Evolutionary conservation across 129 eudicot genomes (phyloP).

Genomic region (Tagetes patula): DNA sequence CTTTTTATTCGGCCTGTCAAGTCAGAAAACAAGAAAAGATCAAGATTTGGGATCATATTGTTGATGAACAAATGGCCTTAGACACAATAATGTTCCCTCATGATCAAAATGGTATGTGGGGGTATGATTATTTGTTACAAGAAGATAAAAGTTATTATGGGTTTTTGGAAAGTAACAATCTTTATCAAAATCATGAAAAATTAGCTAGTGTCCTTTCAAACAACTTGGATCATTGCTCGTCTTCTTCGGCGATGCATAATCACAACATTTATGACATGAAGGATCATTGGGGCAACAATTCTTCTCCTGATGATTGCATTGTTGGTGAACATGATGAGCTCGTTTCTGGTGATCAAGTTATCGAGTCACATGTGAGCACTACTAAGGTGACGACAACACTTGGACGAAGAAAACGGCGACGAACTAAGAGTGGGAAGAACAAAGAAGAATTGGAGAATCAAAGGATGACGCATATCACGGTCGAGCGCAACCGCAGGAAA

Average conservation of each 20-base stretch:
- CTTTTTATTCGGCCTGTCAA: background rate
- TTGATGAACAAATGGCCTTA: constrained; percentile 32
- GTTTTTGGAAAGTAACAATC: constrained; percentile 28
- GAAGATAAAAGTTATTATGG: constrained; percentile 29
- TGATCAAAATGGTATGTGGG: constrained; percentile 25
- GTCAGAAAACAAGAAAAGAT: background rate
- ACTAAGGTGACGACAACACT: constrained; percentile 7
- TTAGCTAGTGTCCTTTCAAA: constrained; percentile 9
- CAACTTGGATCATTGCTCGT: constrained; percentile 26
- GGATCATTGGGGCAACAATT: constrained; percentile 27
- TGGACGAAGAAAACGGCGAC: constrained; percentile 46
- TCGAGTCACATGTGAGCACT: constrained; percentile 12
- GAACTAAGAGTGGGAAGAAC: constrained; percentile 56
- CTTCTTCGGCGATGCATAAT: constrained; percentile 27
- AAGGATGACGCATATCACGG: constrained; percentile 88
- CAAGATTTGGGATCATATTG: constrained; percentile 19
- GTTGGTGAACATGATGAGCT: background rate
- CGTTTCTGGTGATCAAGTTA: background rate
- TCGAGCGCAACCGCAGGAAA: constrained; percentile 78
- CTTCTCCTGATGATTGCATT: constrained; percentile 24
- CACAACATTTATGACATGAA: constrained; percentile 16
- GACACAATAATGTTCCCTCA: constrained; percentile 30
- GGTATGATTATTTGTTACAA: constrained; percentile 27
- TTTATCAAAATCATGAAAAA: constrained; percentile 24
- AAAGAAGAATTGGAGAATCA: constrained; percentile 76